Evolutionary conservation across 208 protist genomes (phyloP).

Genomic region (Leishmania tropica): DNA sequence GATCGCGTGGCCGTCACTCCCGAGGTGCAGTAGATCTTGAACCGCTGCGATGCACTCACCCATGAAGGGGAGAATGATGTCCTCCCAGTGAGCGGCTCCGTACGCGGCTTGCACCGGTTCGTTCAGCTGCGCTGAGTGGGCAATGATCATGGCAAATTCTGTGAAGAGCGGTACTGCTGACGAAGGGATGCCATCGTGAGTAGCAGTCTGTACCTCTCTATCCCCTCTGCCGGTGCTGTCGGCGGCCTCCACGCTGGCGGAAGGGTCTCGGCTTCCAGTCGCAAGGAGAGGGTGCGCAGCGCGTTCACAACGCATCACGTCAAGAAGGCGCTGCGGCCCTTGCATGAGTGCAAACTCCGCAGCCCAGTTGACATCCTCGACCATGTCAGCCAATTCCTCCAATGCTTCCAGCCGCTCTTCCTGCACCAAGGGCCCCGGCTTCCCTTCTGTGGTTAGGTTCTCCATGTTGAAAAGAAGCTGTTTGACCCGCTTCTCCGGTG

Average conservation of each 20-base stretch:
- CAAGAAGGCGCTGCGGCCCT: conserved; percentile 53
- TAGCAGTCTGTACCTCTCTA: neutral
- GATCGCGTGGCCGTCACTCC: neutral
- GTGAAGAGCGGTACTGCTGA: conserved; percentile 1
- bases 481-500: conserved; percentile 67
- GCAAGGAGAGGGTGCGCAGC: neutral
- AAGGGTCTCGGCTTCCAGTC: neutral
- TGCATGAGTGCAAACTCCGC: conserved; percentile 80
- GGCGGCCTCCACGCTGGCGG: neutral
- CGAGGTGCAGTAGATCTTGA: neutral
- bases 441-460: conserved; percentile 1
- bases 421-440: neutral
- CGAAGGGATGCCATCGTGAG: neutral
- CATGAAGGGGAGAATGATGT: conserved; percentile 30
- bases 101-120: conserved; percentile 59
- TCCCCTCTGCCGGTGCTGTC: neutral
- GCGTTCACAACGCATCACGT: conserved; percentile 29
- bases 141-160: conserved; percentile 24
- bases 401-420: conserved; percentile 43
- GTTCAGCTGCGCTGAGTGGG: conserved; percentile 70
- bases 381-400: conserved; percentile 83
- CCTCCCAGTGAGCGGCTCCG: conserved; percentile 37
- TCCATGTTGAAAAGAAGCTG: conserved; percentile 40
- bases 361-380: conserved; percentile 91
- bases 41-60: conserved; percentile 4